Base-by-base conservation (phyloP, 176 grass and related monocot species). In the Cenchrus americanus region DNA sequence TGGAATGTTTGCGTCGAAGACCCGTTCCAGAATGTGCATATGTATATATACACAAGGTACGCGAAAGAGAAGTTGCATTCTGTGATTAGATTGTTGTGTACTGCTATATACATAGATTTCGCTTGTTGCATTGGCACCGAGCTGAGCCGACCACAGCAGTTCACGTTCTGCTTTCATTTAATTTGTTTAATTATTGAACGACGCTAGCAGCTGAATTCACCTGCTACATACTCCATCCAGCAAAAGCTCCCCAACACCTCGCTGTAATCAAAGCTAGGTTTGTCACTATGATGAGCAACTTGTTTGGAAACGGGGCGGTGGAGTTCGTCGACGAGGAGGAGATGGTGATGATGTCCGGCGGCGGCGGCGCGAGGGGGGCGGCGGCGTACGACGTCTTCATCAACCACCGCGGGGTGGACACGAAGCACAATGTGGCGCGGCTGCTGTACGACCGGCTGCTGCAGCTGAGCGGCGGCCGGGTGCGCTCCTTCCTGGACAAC, bases 321-420 rank as follows among this genome's bases (percentile, higher is more conserved):
- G 57, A 22, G 21, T 6, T 3, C 10, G 48, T 77, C 42, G 79
- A 73, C 26, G 82, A 79, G 79, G 83, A 82, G 13, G 73, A 77
- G 8, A 37, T 37, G 34, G 4, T 37, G 34, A 37, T 37, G 34
- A 55, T 53, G 6, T 26, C 19, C 22, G 62, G 48, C 68, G 26
- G 10, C 37, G 46, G 48, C 67, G 34, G 6, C 34, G 21, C 13
- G 50, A 8, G 6, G 34, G 34, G 3, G 34, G 34, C 34, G 54
- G 7, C 12, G 53, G 0, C 15, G 1, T 94, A 80, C 75, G 92
- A 97, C 62, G 92, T 94, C 12, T 97, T 97, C 86, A 91, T 97
- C 70, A 97, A 92, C 88, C 92, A 97, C 75, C 78, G 95, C 18
- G 95, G 95, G 15, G 81, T 68, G 11, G 95, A 97, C 81, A 97